Base-by-base conservation (phyloP, 306 rosid species). In the Dalbergia oliveri region DNA sequence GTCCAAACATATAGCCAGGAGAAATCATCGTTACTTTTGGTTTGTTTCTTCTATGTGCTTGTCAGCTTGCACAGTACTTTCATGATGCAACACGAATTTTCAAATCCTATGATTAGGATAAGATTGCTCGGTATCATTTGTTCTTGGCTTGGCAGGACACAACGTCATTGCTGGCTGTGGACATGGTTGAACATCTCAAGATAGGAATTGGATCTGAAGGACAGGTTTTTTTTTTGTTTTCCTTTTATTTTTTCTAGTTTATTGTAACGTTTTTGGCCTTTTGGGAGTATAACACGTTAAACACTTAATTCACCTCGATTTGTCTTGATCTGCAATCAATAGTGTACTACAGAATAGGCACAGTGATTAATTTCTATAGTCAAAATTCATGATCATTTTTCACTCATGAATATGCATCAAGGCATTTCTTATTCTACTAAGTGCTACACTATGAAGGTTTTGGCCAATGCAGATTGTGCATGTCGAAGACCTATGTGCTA, bases 101-200 rank as follows among this genome's bases (percentile, higher is more conserved):
- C 23, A 21, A 71, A 51, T 57, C 67, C 16, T 66, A 66, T 34
- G 65, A 58, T 60, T 50, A 53, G 62, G 57, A 54, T 65, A 37
- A 35, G 26, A 13, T 31, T 76, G 37, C 64, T 80, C 63, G 21
- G 33, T 23, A 18, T 56, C 14, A 74, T 62, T 58, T 35, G 58
- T 72, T 70, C 62, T 82, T 80, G 76, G 45, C 44, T 83, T 64
- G 77, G 77, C 91, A 93, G 99, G 91, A 73, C 37, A 85, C 91
- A 16, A 59, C 73, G 78, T 67, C 87, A 66, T 87, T 91, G 64
- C 75, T 73, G 60, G 94, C 97, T 44, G 77, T 77, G 79, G 93
- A 91, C 78, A 91, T 94, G 97, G 88, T 93, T 81, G 95, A 91
- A 78, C 99, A 93, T 89, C 97, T 94, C 84, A 79, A 80, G 86